These are phyloP conservation scores for Nidula microcarpa DNA, from an alignment of 768 basidiomycete species.

Conservation along the genomic window DNA sequence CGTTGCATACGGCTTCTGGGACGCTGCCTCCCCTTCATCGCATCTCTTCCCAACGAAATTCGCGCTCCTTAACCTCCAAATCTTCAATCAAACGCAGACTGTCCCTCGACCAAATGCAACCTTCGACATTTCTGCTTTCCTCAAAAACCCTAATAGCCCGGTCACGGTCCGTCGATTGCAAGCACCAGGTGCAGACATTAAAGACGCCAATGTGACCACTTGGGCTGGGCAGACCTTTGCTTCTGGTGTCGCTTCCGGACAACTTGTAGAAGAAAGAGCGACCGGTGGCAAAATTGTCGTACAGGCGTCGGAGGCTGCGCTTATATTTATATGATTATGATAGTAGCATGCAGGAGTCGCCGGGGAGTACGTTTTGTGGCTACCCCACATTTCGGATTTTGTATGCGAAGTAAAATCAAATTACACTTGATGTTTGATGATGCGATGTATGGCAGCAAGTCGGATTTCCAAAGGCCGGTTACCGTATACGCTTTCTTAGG, in stretches of 20 bases:
- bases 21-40: constrained; percentile 17
- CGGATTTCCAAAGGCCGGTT: too few relatives aligned
- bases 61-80: constrained; percentile 46
- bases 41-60: constrained; percentile 39
- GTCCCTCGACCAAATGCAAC: constrained; percentile 36
- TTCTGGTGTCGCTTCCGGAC: constrained; percentile 33
- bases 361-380: too few relatives aligned
- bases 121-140: constrained; percentile 43
- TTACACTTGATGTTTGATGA: too few relatives aligned
- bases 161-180: constrained; percentile 38
- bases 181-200: constrained; percentile 46
- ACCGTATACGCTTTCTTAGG: too few relatives aligned
- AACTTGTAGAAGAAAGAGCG: constrained; percentile 33
- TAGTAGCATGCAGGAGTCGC: not conserved
- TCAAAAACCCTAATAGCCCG: constrained; percentile 18
- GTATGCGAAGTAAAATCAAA: too few relatives aligned
- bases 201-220: constrained; percentile 36
- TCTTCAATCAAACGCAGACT: constrained; percentile 44
- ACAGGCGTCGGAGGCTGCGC: constrained; percentile 23
- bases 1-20: constrained; percentile 52
- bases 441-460: too few relatives aligned
- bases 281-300: constrained; percentile 17
- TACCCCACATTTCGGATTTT: too few relatives aligned
- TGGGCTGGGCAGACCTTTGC: constrained; percentile 52
- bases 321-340: constrained; percentile 19